phyloP scores from a whole-genome alignment of 2,329 filamentous ascomycete genomes.

The Pseudopyrenochaeta lycopersici region DNA sequence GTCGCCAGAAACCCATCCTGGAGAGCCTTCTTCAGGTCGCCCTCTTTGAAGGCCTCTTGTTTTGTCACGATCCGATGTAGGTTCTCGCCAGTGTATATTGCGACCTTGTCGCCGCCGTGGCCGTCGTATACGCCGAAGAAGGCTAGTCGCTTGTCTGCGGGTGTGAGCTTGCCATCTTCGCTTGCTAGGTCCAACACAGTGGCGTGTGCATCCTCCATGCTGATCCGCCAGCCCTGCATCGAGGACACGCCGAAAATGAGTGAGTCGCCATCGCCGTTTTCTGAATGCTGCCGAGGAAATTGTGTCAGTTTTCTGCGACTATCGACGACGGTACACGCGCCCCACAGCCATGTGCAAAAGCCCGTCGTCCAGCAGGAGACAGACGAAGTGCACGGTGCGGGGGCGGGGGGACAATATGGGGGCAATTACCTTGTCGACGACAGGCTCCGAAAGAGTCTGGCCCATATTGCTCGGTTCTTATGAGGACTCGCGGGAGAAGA shows the following conservation, averaged over 20 bases:
- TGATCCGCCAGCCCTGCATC: slow-evolving; percentile 99
- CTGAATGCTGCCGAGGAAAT: slow-evolving; percentile 73
- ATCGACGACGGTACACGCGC: not conserved
- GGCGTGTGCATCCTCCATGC: slow-evolving; percentile 98
- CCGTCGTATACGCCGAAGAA: slow-evolving; percentile 99
- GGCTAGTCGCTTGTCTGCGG: slow-evolving; percentile 77
- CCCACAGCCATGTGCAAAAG: slow-evolving; percentile 12
- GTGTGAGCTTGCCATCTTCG: slow-evolving; percentile 64
- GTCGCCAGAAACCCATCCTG: slow-evolving; percentile 98
- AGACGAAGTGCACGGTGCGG: slow-evolving; percentile 32
- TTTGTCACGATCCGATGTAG: slow-evolving; percentile 94
- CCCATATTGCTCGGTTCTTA: slow-evolving; percentile 71
- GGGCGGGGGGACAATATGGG: slow-evolving; percentile 37
- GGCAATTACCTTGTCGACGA: slow-evolving; percentile 92
- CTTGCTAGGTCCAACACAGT: slow-evolving; percentile 81
- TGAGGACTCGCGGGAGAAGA: slow-evolving; percentile 32
- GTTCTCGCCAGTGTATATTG: slow-evolving; percentile 88
- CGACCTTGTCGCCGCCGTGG: slow-evolving; percentile 96
- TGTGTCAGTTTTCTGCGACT: slow-evolving; percentile 9
- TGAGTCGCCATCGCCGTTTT: slow-evolving; percentile 89
- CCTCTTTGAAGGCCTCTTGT: slow-evolving; percentile 90
- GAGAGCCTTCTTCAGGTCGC: slow-evolving; percentile 92
- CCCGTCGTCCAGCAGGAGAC: slow-evolving; percentile 12
- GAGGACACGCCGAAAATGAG: slow-evolving; percentile 93
- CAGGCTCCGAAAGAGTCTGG: slow-evolving; percentile 98